Conservation (phyloP, 2,329 filamentous ascomycete species). For the Ampelomyces quisqualis region DNA sequence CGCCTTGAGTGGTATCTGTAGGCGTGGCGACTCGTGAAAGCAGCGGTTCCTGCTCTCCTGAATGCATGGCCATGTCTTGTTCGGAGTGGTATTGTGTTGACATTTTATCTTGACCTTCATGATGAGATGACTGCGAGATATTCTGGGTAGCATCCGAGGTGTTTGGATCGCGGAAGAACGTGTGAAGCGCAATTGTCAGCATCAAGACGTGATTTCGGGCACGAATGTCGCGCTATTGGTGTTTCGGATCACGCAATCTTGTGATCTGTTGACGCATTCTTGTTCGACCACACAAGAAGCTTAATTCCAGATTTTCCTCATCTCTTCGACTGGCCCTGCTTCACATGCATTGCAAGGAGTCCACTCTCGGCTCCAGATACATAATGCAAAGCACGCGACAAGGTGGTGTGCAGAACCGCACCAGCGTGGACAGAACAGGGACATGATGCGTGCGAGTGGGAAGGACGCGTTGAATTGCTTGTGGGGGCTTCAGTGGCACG, state of each 20-base stretch:
- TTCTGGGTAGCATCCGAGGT: too few relatives aligned
- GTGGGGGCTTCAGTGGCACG: too few relatives aligned
- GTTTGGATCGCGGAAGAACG: background rate
- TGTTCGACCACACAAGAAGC: background rate
- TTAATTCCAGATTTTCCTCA: background rate
- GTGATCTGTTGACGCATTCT: background rate
- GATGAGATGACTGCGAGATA: too few relatives aligned
- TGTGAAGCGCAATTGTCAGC: conserved; percentile 4
- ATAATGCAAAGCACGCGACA: too few relatives aligned
- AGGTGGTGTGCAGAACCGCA: too few relatives aligned
- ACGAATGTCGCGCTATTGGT: conserved; percentile 1
- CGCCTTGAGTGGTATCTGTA: conserved; percentile 20
- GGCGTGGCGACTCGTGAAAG: conserved; percentile 19
- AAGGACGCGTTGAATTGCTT: too few relatives aligned
- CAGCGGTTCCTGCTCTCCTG: conserved; percentile 22
- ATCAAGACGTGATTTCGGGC: conserved; percentile 5
- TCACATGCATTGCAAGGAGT: too few relatives aligned
- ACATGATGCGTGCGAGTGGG: too few relatives aligned
- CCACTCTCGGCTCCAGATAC: too few relatives aligned
- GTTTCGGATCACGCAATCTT: background rate
- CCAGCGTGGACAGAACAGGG: too few relatives aligned
- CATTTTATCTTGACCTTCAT: too few relatives aligned
- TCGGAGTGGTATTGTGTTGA: conserved; percentile 1
- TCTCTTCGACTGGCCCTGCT: too few relatives aligned
- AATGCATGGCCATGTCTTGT: conserved; percentile 14